These are phyloP conservation scores for Salix brachista DNA, from an alignment of 345 rosid species.

Conservation along the genomic window DNA sequence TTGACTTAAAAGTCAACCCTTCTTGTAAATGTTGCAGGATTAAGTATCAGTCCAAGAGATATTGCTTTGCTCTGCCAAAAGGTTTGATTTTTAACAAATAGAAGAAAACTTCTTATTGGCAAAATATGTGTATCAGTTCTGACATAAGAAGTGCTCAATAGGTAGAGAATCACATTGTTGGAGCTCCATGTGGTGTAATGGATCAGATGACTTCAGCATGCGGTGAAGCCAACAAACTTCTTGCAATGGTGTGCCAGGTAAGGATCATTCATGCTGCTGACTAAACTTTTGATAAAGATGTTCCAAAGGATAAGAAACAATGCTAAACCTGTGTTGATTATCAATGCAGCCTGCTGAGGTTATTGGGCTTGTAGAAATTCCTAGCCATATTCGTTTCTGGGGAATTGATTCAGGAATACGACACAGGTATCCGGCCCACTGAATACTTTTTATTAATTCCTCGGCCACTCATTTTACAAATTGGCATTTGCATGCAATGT, in stretches of 20 bases:
- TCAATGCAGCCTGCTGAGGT: conserved; percentile 90
- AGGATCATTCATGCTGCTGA: conserved; percentile 17
- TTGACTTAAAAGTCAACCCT: neutral
- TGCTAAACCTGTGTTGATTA: neutral
- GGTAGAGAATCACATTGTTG: conserved; percentile 99
- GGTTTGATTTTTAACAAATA: conserved; percentile 37
- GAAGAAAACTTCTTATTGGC: too few species aligned
- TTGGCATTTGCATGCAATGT: neutral
- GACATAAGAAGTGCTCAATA: conserved; percentile 26
- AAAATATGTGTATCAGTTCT: conserved; percentile 4
- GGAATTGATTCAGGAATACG: conserved; percentile 98
- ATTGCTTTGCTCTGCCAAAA: conserved; percentile 95
- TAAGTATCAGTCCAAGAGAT: conserved; percentile 71
- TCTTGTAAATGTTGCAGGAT: conserved; percentile 49
- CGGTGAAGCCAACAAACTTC: conserved; percentile 94
- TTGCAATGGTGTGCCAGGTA: conserved; percentile 99
- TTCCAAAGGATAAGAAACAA: conserved; percentile 6
- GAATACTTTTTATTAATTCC: neutral
- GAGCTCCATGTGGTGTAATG: conserved; percentile 99
- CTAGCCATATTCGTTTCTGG: conserved; percentile 92
- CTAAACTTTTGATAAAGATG: neutral
- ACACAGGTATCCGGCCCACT: conserved; percentile 58
- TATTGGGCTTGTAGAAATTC: conserved; percentile 91
- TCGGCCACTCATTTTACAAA: neutral
- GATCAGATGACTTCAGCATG: conserved; percentile 99